These are phyloP conservation scores for Candida frijolesensis DNA, from an alignment of 1,139 yeast genomes.

Conservation along the genomic window DNA sequence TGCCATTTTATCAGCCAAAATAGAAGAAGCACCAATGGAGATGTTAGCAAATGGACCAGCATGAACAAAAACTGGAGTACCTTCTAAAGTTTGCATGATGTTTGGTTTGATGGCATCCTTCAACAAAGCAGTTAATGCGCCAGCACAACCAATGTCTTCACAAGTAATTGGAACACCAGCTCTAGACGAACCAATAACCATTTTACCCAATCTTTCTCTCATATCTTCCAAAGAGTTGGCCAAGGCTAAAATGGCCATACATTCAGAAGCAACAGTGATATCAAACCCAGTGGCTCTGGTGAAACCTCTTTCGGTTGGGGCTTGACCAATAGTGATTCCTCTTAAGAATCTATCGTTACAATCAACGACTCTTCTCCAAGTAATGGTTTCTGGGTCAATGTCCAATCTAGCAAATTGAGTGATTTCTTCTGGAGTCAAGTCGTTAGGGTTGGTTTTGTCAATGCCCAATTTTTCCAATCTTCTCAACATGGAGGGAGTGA, in stretches of 20 bases:
- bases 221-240: conserved; percentile 79
- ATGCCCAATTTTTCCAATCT: conserved; percentile 83
- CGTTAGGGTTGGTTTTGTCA: conserved; percentile 77
- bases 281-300: conserved; percentile 92
- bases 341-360: conserved; percentile 92
- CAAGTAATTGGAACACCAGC: conserved; percentile 90
- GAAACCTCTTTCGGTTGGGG: conserved; percentile 92
- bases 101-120: conserved; percentile 98
- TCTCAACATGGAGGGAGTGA: conserved; percentile 76
- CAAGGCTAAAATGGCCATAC: conserved; percentile 97
- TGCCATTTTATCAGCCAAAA: conserved; percentile 94
- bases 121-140: conserved; percentile 92
- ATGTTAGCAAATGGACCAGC: conserved; percentile 99
- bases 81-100: conserved; percentile 97
- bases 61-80: conserved; percentile 96
- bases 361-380: conserved; percentile 97
- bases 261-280: conserved; percentile 95
- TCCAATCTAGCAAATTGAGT: conserved; percentile 80
- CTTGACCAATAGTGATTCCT: conserved; percentile 90
- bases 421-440: conserved; percentile 78
- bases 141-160: conserved; percentile 96
- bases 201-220: conserved; percentile 87
- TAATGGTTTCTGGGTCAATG: conserved; percentile 90
- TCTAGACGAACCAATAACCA: conserved; percentile 85
- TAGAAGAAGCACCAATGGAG: conserved; percentile 94